These are phyloP conservation scores for Botrytis byssoidea DNA, from an alignment of 2,329 filamentous ascomycete species.

Conservation along the genomic window DNA sequence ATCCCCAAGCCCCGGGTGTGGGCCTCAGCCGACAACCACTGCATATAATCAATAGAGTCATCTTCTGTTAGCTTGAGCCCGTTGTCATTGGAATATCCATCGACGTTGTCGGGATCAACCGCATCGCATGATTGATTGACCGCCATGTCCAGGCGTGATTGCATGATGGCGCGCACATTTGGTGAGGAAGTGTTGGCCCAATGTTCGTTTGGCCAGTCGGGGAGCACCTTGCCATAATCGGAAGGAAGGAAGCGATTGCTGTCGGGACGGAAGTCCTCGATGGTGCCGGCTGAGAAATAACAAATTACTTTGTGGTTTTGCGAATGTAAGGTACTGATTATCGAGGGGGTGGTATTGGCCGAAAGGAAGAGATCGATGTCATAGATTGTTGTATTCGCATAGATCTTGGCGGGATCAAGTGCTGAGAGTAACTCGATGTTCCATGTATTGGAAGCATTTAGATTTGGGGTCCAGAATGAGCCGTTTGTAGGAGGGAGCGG, in stretches of 20 bases:
- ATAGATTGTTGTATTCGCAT: slow-evolving; percentile 35
- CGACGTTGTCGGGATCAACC: slow-evolving; percentile 69
- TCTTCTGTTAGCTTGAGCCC: slow-evolving; percentile 57
- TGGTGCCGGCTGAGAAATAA: slow-evolving; percentile 72
- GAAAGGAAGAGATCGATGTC: slow-evolving; percentile 41
- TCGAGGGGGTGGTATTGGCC: slow-evolving; percentile 46
- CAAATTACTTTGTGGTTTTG: slow-evolving; percentile 63
- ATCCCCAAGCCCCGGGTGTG: slow-evolving; percentile 55
- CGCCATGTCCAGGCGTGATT: slow-evolving; percentile 56
- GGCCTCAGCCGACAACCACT: slow-evolving; percentile 58
- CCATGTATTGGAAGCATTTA: slow-evolving; percentile 20
- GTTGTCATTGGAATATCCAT: slow-evolving; percentile 61
- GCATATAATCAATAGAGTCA: slow-evolving; percentile 59
- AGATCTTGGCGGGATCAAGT: slow-evolving; percentile 24
- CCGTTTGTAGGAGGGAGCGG: slow-evolving; percentile 15
- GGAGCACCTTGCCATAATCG: slow-evolving; percentile 56
- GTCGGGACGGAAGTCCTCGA: slow-evolving; percentile 62
- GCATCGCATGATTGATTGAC: slow-evolving; percentile 62
- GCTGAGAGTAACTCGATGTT: slow-evolving; percentile 20
- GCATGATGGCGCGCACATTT: slow-evolving; percentile 64
- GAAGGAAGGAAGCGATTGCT: slow-evolving; percentile 48
- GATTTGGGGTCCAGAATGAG: slow-evolving; percentile 18
- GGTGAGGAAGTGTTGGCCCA: slow-evolving; percentile 61
- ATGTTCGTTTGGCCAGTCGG: slow-evolving; percentile 64
- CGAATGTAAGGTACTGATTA: slow-evolving; percentile 48